phyloP scores from a whole-genome alignment of 1,139 yeast species.

The Debaryomyces nepalensis region DNA sequence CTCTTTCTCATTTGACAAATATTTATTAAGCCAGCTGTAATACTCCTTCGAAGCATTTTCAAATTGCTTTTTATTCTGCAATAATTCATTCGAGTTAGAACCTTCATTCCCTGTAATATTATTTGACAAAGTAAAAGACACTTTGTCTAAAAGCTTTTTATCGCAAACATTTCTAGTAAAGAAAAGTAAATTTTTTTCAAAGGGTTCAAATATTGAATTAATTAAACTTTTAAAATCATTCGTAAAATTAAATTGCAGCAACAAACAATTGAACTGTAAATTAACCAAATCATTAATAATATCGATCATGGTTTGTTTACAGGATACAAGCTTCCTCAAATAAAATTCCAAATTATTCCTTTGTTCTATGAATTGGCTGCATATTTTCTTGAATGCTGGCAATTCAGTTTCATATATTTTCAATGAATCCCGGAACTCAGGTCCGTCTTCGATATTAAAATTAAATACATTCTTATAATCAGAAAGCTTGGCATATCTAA shows the following conservation, averaged over 20 bases:
- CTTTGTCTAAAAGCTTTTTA: constrained; percentile 31
- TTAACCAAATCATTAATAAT: constrained; percentile 26
- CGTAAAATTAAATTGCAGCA: constrained; percentile 29
- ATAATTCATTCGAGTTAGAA: constrained; percentile 21
- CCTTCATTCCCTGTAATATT: constrained; percentile 12
- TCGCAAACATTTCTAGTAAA: constrained; percentile 41
- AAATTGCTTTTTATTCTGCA: constrained; percentile 53
- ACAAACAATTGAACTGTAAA: constrained; percentile 27
- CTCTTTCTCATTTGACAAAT: constrained; percentile 66
- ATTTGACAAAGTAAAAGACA: constrained; percentile 18
- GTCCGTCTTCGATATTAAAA: constrained; percentile 67
- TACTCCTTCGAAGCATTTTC: constrained; percentile 76
- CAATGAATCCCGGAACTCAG: constrained; percentile 66
- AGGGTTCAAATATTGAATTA: constrained; percentile 35
- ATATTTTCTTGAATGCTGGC: constrained; percentile 49
- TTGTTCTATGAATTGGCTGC: constrained; percentile 40
- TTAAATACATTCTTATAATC: constrained; percentile 37
- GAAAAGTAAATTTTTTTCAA: constrained; percentile 37
- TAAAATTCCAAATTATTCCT: constrained; percentile 34
- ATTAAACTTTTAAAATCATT: constrained; percentile 26
- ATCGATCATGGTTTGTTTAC: constrained; percentile 32
- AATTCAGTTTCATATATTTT: constrained; percentile 58
- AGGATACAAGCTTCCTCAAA: constrained; percentile 24
- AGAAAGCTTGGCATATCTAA: constrained; percentile 14
- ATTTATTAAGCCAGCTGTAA: constrained; percentile 74